phyloP scores from a whole-genome alignment of 129 eudicot species.

The sunflower (Helianthus annuus) region HanXRQr2.0-SUNRISE NC_035449.2:11966113-11966612 shows the following conservation, averaged over 20 bases:
- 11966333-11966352: not conserved
- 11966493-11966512: slow-evolving; percentile 2
- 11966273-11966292: not conserved
- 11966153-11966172: slow-evolving; percentile 15
- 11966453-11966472: slow-evolving; percentile 12
- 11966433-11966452: slow-evolving; percentile 17
- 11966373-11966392: slow-evolving; percentile 3
- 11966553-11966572: not conserved
- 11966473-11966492: not conserved
- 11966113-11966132: slow-evolving; percentile 48
- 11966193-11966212: slow-evolving; percentile 34
- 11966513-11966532: not conserved
- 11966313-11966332: not conserved
- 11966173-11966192: not conserved
- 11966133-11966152: slow-evolving; percentile 32
- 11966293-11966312: not conserved
- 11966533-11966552: not conserved
- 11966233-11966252: slow-evolving; percentile 31
- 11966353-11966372: not conserved
- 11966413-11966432: slow-evolving; percentile 31
- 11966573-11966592: not conserved
- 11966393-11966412: slow-evolving; percentile 8
- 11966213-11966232: slow-evolving; percentile 25
- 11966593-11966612: not conserved
- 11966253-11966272: slow-evolving; percentile 39